Conservation (phyloP, 192 early-diverging fungal species). For the Coemansia sp. region DNA sequence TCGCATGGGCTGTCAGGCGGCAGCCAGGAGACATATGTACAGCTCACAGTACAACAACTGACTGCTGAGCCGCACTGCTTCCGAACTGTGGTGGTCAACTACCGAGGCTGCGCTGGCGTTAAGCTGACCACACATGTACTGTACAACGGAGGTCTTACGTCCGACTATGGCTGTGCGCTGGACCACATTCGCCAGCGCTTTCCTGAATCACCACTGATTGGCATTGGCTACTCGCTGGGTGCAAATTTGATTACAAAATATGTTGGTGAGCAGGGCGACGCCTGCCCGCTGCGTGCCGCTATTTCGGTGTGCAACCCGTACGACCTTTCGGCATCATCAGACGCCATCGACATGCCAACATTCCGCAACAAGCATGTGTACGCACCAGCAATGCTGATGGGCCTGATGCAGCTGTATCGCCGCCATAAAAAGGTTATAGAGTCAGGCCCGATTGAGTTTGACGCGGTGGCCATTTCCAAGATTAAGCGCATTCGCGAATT, state of each 20-base stretch:
- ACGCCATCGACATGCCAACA: slow-evolving; percentile 55
- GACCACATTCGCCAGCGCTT: slow-evolving; percentile 51
- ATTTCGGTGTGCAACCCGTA: slow-evolving; percentile 86
- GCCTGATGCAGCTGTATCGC: slow-evolving; percentile 56
- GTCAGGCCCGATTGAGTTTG: slow-evolving; percentile 49
- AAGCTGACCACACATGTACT: slow-evolving; percentile 74
- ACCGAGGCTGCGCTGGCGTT: slow-evolving; percentile 83
- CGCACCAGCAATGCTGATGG: slow-evolving; percentile 58
- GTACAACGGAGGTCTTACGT: slow-evolving; percentile 80
- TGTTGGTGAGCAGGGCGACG: slow-evolving; percentile 77
- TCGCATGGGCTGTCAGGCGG: slow-evolving; percentile 93
- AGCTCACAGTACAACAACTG: slow-evolving; percentile 64
- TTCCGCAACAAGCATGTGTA: slow-evolving; percentile 60
- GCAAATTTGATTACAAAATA: slow-evolving; percentile 91
- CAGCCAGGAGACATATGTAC: slow-evolving; percentile 87
- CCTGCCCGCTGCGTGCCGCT: slow-evolving; percentile 71
- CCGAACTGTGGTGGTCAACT: slow-evolving; percentile 83
- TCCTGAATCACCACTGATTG: slow-evolving; percentile 69
- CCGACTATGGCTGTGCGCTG: slow-evolving; percentile 61
- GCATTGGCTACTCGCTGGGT: slow-evolving; percentile 88
- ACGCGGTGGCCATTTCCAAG: slow-evolving; percentile 56
- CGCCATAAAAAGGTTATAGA: slow-evolving; percentile 53
- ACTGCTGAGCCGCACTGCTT: slow-evolving; percentile 62
- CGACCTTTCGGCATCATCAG: slow-evolving; percentile 64
- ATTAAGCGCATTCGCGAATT: slow-evolving; percentile 73